Base-by-base conservation (phyloP, 257 asterid species). In the Solanum pinnatisectum region DNA sequence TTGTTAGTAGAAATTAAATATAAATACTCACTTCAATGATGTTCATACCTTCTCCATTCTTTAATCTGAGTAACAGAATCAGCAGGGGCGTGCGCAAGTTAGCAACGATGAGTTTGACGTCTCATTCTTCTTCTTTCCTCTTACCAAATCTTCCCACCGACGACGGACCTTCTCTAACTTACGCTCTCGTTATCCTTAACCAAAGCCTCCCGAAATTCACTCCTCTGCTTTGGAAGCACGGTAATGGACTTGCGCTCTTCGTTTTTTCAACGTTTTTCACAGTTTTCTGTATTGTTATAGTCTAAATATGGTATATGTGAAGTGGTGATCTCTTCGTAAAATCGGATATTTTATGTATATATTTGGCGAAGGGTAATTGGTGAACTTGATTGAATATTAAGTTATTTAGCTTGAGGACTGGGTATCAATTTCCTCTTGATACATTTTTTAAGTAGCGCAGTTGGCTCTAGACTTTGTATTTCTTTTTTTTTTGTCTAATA, bases 211-310 rank as follows among this genome's bases (percentile, higher is more conserved):
- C 98, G 18, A 93, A 94, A 70, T 93, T 95, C 91, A 95, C 98
- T 89, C 96, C 98, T 82, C 94, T 94, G 89, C 93, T 97, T 1
- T 97, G 99, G 99, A 71, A 93, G 89, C 94, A 95, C 93, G 97
- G 99, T 95, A 84, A 88, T 90, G 39, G 8, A 39, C 88, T 39
- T 72, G 36, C 89, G 3, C 42, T 59, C 30, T 8, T 16, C 56
- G 30, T 32, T 42, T 84, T 63, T 63, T 23, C 13, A 23, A 23
- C 13, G n/a, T 10, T 39, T 84, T n/a, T 87, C 14, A 30, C 23
- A 87, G 37, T 22, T n/a, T 65, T 3, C 65, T 56, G 11, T 56
- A 6, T 56, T 56, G n/a, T 56, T 56, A 18, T 56, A 56, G 65
- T 20, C 65, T 18, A 56, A 56, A 56, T 56, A 56, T 56, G 25